phyloP scores from a whole-genome alignment of 2,329 filamentous ascomycete species.

The Dendrostoma leiphaemia region DNA sequence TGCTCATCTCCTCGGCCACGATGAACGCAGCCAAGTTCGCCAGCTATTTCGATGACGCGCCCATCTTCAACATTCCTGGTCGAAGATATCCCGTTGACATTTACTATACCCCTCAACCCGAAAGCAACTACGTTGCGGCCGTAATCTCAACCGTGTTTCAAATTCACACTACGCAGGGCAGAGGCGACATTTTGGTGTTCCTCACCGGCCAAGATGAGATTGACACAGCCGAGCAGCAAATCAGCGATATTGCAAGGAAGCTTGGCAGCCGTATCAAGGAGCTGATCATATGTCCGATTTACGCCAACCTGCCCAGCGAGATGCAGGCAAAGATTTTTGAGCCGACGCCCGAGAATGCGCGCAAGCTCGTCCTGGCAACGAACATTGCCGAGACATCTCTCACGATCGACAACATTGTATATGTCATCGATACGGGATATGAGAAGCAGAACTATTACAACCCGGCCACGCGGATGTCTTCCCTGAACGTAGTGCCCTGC shows the following conservation, averaged over 20 bases:
- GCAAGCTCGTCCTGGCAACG: conserved; percentile 91
- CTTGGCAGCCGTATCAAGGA: conserved; percentile 82
- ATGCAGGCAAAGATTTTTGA: conserved; percentile 93
- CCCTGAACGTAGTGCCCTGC: conserved; percentile 84
- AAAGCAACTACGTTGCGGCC: conserved; percentile 90
- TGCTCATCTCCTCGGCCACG: conserved; percentile 91
- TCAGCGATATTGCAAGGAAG: conserved; percentile 83
- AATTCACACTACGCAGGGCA: conserved; percentile 82
- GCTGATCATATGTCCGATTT: conserved; percentile 88
- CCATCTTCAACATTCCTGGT: conserved; percentile 93
- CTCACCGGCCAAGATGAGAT: conserved; percentile 97
- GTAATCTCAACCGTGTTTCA: conserved; percentile 93
- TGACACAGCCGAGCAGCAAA: conserved; percentile 77
- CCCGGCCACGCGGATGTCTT: conserved; percentile 87
- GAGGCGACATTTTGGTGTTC: conserved; percentile 91
- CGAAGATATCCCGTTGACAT: conserved; percentile 87
- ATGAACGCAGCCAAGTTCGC: conserved; percentile 93
- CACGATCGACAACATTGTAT: conserved; percentile 94
- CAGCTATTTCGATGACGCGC: conserved; percentile 85
- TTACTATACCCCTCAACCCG: conserved; percentile 85
- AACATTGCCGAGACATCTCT: conserved; percentile 97
- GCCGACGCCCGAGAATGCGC: conserved; percentile 77
- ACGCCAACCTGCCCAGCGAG: conserved; percentile 88
- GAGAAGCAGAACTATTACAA: conserved; percentile 96
- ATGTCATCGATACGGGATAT: conserved; percentile 93